A percentile compares a stretch with the other conserved stretches of the same genome.
These are phyloP conservation scores for Puccinia novopanici DNA, from an alignment of 1,284 basidiomycete genomes.

Conservation along the genomic window DNA sequence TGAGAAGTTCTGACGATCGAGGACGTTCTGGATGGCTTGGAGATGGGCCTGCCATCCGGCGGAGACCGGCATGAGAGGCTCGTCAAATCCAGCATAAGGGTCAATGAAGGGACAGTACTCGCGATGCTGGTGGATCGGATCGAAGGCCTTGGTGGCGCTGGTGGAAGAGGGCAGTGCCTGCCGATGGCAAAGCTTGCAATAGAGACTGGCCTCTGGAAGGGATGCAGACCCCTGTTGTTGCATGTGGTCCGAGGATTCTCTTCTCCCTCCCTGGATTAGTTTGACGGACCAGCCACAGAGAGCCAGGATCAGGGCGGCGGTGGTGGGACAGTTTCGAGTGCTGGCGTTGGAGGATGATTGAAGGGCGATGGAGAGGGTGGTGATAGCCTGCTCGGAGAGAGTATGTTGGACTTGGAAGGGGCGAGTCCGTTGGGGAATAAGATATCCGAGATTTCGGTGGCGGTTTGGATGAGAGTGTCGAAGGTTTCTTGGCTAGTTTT, in stretches of 20 bases:
- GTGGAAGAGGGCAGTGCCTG: constrained; percentile 1
- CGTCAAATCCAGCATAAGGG: constrained; percentile 24
- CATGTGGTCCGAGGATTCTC: not conserved
- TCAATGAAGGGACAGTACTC: constrained; percentile 46
- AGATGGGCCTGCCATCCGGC: constrained; percentile 12
- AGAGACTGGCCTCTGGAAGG: not conserved
- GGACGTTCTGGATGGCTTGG: constrained; percentile 5
- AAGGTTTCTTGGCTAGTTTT: constrained; percentile 12
- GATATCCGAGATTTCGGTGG: constrained; percentile 10
- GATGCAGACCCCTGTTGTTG: not conserved
- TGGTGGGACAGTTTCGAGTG: constrained; percentile 11
- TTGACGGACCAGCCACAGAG: constrained; percentile 41
- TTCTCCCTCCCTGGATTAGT: not conserved
- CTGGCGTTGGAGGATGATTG: constrained; percentile 9
- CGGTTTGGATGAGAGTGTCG: not conserved
- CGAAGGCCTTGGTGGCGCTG: not conserved
- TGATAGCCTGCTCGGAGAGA: constrained; percentile 15
- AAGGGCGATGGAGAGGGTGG: constrained; percentile 7
- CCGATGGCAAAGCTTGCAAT: constrained; percentile 33
- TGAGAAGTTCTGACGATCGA: constrained; percentile 14
- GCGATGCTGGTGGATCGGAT: constrained; percentile 36
- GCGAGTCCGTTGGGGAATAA: not conserved
- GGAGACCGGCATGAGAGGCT: not conserved
- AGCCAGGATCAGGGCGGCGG: constrained; percentile 32
- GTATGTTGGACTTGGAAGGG: constrained; percentile 21